phyloP scores from a whole-genome alignment of 306 rosid species.

The Trichosanthes truncata region DNA sequence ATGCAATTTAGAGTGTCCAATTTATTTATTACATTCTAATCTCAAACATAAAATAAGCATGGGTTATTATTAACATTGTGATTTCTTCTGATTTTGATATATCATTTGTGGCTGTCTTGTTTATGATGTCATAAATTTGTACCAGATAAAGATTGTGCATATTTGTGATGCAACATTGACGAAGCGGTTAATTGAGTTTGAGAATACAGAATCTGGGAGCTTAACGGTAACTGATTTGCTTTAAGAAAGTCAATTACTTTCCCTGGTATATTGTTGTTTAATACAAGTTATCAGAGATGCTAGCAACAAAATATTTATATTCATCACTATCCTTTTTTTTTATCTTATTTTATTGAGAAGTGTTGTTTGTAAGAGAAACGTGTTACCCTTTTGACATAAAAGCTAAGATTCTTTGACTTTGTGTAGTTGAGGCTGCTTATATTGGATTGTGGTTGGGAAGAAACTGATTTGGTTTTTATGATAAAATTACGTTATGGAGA shows the following conservation, averaged over 20 bases:
- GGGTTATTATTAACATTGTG: neutral
- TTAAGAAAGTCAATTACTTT: neutral
- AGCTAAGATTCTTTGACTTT: neutral
- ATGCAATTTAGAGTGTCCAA: neutral
- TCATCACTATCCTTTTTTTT: neutral
- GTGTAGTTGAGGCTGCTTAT: neutral
- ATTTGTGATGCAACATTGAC: slow-evolving; percentile 87
- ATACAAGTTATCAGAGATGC: neutral
- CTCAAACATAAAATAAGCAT: neutral
- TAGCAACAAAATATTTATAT: neutral
- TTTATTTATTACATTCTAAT: neutral
- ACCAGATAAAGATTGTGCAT: slow-evolving; percentile 66
- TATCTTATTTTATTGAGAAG: neutral
- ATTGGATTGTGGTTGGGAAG: neutral
- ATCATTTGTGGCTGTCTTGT: neutral
- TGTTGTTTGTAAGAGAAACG: neutral
- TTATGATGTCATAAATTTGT: slow-evolving; percentile 9
- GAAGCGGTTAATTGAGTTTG: slow-evolving; percentile 78
- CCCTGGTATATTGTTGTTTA: neutral
- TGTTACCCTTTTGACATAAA: neutral
- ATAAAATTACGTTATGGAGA: neutral
- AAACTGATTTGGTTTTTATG: neutral
- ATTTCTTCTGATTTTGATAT: neutral
- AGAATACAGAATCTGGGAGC: slow-evolving; percentile 78
- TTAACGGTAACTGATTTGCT: slow-evolving; percentile 45